Evolutionary conservation across 78 protist species (phyloP).

Genomic region (Dictyostelium capitatum): DNA sequence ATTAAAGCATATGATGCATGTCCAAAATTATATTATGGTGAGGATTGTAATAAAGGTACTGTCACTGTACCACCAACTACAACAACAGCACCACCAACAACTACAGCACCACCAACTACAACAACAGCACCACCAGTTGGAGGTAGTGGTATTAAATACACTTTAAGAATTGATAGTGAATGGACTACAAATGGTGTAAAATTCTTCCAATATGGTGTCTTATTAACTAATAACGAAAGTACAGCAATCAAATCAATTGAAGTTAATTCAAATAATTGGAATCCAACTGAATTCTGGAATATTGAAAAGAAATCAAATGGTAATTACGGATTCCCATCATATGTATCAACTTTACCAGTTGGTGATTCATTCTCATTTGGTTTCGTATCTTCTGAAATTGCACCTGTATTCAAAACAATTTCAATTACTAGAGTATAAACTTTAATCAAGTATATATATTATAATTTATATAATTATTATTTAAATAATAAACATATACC

Average conservation of each 20-base stretch:
- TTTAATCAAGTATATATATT: not conserved
- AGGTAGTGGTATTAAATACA: not conserved
- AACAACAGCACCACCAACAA: not conserved
- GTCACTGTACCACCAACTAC: not conserved
- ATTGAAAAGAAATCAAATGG: not conserved
- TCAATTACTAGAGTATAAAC: not conserved
- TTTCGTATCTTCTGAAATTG: not conserved
- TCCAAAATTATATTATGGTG: constrained; percentile 7
- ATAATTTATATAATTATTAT: not conserved
- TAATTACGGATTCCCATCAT: constrained; percentile 9
- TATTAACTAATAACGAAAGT: not conserved
- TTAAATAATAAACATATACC: no score
- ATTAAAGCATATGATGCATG: not conserved
- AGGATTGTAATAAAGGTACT: not conserved
- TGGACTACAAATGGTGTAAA: not conserved
- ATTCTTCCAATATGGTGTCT: not conserved
- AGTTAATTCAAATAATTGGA: not conserved
- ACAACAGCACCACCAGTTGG: not conserved
- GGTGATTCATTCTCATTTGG: not conserved
- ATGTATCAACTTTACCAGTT: not conserved
- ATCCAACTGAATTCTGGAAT: constrained; percentile 26
- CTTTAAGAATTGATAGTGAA: not conserved
- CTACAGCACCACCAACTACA: not conserved
- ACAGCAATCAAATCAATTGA: not conserved
- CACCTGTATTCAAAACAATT: not conserved